phyloP scores from a whole-genome alignment of 129 eudicot species.

The sunflower (Helianthus annuus) region HanXRQr2.0-SUNRISE NC_035434.2:37642721-37643220 shows the following conservation, averaged over 20 bases:
- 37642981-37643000: not conserved
- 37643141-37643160: no score
- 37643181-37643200: no score
- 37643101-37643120: no score
- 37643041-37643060: no score
- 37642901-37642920: conserved; percentile 4
- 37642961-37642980: not conserved
- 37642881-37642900: conserved; percentile 4
- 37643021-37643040: no score
- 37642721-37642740: conserved; percentile 15
- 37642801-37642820: conserved; percentile 2
- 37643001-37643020: not conserved
- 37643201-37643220: no score
- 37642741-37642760: conserved; percentile 5
- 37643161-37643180: no score
- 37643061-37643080: no score
- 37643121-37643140: no score
- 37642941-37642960: not conserved
- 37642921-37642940: conserved; percentile 16
- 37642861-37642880: conserved; percentile 19
- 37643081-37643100: no score
- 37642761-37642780: not conserved
- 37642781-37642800: not conserved
- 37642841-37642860: not conserved
- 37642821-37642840: conserved; percentile 2